phyloP scores from a whole-genome alignment of 2,329 filamentous ascomycete species.

The Triangularia setosa region DNA sequence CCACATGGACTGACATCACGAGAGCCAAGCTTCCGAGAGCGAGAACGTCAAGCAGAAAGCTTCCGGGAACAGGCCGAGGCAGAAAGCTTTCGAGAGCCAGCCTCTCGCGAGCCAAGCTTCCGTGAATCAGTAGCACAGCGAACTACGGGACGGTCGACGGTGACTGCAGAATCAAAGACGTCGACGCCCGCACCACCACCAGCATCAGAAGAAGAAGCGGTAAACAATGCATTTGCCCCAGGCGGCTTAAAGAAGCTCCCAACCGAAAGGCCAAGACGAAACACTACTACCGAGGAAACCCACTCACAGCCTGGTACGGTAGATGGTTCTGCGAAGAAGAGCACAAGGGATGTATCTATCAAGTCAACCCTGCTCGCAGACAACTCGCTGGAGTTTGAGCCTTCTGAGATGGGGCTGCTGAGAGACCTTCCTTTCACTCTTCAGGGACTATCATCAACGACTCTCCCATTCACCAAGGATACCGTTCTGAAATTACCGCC shows the following conservation, averaged over 20 bases:
- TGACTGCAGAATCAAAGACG: slow-evolving; percentile 36
- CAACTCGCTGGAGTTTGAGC: slow-evolving; percentile 54
- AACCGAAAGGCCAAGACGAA: slow-evolving; percentile 37
- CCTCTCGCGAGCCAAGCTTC: neutral
- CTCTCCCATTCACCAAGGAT: slow-evolving; percentile 69
- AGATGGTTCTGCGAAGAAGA: slow-evolving; percentile 26
- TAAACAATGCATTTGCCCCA: slow-evolving; percentile 53
- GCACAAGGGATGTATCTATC: slow-evolving; percentile 48
- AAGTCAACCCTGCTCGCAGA: slow-evolving; percentile 56
- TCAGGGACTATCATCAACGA: slow-evolving; percentile 84
- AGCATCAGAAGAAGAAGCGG: slow-evolving; percentile 43
- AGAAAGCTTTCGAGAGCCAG: neutral
- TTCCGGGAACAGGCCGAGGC: neutral
- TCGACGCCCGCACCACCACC: slow-evolving; percentile 36
- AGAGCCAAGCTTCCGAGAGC: neutral
- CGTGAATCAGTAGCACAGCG: slow-evolving; percentile 11
- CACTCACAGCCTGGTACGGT: slow-evolving; percentile 9
- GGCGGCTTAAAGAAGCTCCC: slow-evolving; percentile 47
- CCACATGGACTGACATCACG: slow-evolving; percentile 15
- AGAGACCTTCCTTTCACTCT: slow-evolving; percentile 88
- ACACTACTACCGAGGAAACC: slow-evolving; percentile 32
- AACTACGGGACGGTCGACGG: slow-evolving; percentile 25
- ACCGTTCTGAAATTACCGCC: slow-evolving; percentile 71
- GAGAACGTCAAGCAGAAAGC: slow-evolving; percentile 1
- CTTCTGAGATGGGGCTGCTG: slow-evolving; percentile 62